Evolutionary conservation across 257 asterid genomes (phyloP), one percentile per base, ranked within the genome.

Genomic region (Capsicum chinense): DNA sequence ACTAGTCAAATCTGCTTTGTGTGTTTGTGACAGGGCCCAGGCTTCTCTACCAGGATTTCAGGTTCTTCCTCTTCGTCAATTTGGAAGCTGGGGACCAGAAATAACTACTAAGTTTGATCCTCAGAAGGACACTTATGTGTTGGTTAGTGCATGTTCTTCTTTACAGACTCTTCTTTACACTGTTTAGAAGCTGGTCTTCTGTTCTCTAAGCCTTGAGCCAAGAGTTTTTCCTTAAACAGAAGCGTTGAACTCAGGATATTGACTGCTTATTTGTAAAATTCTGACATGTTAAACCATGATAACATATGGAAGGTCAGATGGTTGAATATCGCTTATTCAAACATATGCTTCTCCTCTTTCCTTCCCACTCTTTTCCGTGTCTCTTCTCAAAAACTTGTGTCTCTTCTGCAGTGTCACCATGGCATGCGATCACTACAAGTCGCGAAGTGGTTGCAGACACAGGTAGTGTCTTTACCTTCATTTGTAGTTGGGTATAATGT

Each of bases 361-460:
- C 33, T 8, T 62, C 8, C 47, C 58, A 83, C 68, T 11, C 80
- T 47, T 64, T 56, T 73, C 16, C 3, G 70, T 81, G 83, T 26
- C 60, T 60, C 82, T 56, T 81, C 50, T 68, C 59, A 87, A 79
- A 58, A 71, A 39, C 63, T 57, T 50, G 68, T 67, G 39, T 83
- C 84, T 86, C 64, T 66, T 54, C 64, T 89, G 91, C 95, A 95
- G 98, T 95, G 99, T 90, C 99, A 95, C 87, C 99, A 94, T 83
- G 99, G 99, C 69, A 74, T 90, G 94, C 91, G 99, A 74, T 95
- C 99, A 16, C 87, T 95, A 90, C 97, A 95, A 86, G 98, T 93
- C 48, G 97, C 99, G 69, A 97, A 94, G 82, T 95, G 99, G 99
- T 89, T 95, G 97, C 98, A 90, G 90, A 90, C 95, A 42, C 98